Evolutionary conservation across 495 filamentous ascomycete genomes (phyloP), one percentile per base, ranked within the genome.

Genomic region (Recurvomyces mirabilis): DNA sequence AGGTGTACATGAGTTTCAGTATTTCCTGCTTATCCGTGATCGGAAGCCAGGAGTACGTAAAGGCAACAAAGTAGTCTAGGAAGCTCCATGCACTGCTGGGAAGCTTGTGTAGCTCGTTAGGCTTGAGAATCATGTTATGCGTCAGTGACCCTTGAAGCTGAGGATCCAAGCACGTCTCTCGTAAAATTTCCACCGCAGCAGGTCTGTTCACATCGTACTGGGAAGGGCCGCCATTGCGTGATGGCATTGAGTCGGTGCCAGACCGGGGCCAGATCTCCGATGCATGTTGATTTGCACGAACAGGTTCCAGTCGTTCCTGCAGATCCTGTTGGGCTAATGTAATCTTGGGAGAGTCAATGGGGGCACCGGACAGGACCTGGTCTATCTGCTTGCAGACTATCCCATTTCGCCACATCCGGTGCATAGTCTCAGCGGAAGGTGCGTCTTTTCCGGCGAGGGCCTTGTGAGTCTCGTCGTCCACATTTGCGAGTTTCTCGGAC

Each of bases 1-100:
- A 71, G 31, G 65, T 58, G 57, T 75, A 73, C 13, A 68, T 67
- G 11, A 68, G 59, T 35, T 70, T 70, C 5, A 77, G 62, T 10
- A 84, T 64, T 43, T 75, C 77, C 54, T 82, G 76, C 54, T 82
- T 84, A 20, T 82, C 76, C 24, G 79, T 63, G 29, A 84, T 75
- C 3, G 82, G 82, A 14, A 85, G 69, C 81, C 81, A 87, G 10
- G 69, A 70, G 55, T 84, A 77, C 2, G 81, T 85, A 41, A 76
- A 73, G 3, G 80, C 74, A 53, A 84, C 84, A 54, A 82, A 84
- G 5, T 78, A 67, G 53, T 87, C 79, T 18, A 87, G 62, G 2
- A 85, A 60, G 22, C 73, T 71, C 53, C 79, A 81, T 5, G 77
- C 70, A 41, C 80, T 73, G 17, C 68, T 56, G 11, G 81, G 81